Base-by-base conservation (phyloP, 2,329 filamentous ascomycete genomes). In the Aspergillus jensenii region DNA sequence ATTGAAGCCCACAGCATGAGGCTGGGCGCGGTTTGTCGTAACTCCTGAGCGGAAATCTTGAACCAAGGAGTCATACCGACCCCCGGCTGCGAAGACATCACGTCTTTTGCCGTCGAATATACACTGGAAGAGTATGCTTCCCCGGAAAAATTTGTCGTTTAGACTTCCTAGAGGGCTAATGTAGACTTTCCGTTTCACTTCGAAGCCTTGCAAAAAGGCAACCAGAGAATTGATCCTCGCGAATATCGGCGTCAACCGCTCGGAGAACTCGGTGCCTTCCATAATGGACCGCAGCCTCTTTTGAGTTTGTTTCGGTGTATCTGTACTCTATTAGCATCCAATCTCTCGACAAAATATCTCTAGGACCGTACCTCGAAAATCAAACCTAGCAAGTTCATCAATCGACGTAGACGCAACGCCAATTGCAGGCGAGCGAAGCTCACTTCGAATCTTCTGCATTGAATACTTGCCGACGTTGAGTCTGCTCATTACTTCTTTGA, bases 1-100 rank as follows among this genome's bases (percentile, higher is more conserved):
- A 68, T 92, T 96, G 70, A 98, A 93, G 1, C 96, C 95, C 11
- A 98, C 95, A 5, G 91, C 93, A 70, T 96, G 91, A 19, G 86
- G 85, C 66, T 88, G 86, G 55, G 85, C 81, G 44, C 84, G 79
- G 56, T 83, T 84, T 23, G 81, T 82, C 41, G 85, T 81, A 43
- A 87, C 84, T 62, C 87, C 88, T 5, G 90, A 90, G 8, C 88
- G 85, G 68, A 96, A 90, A 60, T 96, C 90, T 70, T 87, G 87
- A 63, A 99, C 93, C 19, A 99, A 79, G 48, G 87, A 86, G 71
- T 99, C 96, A 71, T 99, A 99, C 49, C 95, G 86, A 2, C 95
- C 95, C 51, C 96, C 95, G 33, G 93, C 95, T 6, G 93, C 95
- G 68, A 98, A 91, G 0, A 98, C 90, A 65, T 95, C 89, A 65